phyloP scores from a whole-genome alignment of 1,284 basidiomycete genomes.

The Rhodofomes roseus region DNA sequence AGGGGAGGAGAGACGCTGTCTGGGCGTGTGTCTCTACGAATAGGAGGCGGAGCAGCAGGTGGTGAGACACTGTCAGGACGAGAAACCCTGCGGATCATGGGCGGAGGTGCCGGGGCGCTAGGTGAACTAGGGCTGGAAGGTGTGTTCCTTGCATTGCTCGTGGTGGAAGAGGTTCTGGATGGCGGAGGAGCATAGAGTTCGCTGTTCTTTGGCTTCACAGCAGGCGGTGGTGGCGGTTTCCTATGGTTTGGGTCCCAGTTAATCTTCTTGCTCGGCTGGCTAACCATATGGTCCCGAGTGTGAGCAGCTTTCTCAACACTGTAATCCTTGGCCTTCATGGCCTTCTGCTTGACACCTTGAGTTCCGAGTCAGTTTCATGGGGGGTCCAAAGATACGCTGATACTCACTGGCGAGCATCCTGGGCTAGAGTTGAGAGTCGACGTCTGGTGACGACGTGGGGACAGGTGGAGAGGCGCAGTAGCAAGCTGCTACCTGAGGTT shows the following conservation, averaged over 20 bases:
- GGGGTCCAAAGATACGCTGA: not conserved
- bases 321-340: conserved; percentile 53
- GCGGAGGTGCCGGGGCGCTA: conserved; percentile 15
- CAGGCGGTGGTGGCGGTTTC: conserved; percentile 31
- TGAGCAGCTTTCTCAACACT: conserved; percentile 47
- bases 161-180: conserved; percentile 12
- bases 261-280: conserved; percentile 54
- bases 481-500: too few relatives aligned
- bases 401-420: not conserved
- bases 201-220: conserved; percentile 14
- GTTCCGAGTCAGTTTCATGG: not conserved
- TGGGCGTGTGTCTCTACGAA: conserved; percentile 21
- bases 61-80: not conserved
- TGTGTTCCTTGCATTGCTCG: conserved; percentile 6
- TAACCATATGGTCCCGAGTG: conserved; percentile 53
- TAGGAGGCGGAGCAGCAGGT: conserved; percentile 13
- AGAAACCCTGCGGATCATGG: conserved; percentile 14
- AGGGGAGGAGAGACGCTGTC: conserved; percentile 11
- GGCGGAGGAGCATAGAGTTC: conserved; percentile 19
- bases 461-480: too few relatives aligned
- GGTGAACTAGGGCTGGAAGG: not conserved
- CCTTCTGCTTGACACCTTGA: conserved; percentile 48
- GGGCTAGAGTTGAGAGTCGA: not conserved
- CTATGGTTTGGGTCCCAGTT: conserved; percentile 57
- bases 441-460: too few relatives aligned